Evolutionary conservation across 1,284 basidiomycete species (phyloP).

Genomic region (Limonomyces culmigenus): DNA sequence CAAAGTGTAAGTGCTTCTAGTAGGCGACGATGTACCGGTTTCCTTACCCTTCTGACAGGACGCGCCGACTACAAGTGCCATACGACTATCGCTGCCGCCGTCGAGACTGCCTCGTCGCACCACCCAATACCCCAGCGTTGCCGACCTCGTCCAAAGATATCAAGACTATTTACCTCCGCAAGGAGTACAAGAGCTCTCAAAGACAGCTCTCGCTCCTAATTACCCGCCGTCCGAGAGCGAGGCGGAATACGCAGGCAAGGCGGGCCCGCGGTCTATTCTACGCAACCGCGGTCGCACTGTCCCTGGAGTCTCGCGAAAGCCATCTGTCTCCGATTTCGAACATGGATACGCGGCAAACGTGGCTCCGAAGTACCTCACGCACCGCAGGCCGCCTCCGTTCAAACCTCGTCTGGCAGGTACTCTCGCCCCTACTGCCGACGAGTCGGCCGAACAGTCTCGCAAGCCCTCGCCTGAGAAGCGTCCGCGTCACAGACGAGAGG

Average conservation of each 20-base stretch:
- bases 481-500: slow-evolving; percentile 18
- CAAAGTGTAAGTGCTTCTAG: too few relatives aligned
- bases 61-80: too few relatives aligned
- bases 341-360: slow-evolving; percentile 81
- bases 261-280: slow-evolving; percentile 25
- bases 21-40: too few relatives aligned
- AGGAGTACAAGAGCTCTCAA: slow-evolving; percentile 50
- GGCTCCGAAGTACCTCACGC: slow-evolving; percentile 48
- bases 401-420: slow-evolving; percentile 32
- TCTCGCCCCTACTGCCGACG: slow-evolving; percentile 24
- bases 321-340: slow-evolving; percentile 73
- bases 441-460: slow-evolving; percentile 45
- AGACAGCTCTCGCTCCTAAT: slow-evolving; percentile 44
- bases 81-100: too few relatives aligned
- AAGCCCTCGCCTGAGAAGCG: slow-evolving; percentile 59
- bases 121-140: slow-evolving; percentile 47
- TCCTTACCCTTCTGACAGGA: too few relatives aligned
- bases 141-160: slow-evolving; percentile 75
- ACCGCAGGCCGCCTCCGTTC: slow-evolving; percentile 25
- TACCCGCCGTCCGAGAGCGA: slow-evolving; percentile 52
- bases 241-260: slow-evolving; percentile 31
- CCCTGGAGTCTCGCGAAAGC: slow-evolving; percentile 21
- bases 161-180: slow-evolving; percentile 60
- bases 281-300: slow-evolving; percentile 16
- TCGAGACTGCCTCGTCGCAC: slow-evolving; percentile 62